Evolutionary conservation across 805 yeast species (phyloP).

Genomic region (Metschnikowia vanudenii): DNA sequence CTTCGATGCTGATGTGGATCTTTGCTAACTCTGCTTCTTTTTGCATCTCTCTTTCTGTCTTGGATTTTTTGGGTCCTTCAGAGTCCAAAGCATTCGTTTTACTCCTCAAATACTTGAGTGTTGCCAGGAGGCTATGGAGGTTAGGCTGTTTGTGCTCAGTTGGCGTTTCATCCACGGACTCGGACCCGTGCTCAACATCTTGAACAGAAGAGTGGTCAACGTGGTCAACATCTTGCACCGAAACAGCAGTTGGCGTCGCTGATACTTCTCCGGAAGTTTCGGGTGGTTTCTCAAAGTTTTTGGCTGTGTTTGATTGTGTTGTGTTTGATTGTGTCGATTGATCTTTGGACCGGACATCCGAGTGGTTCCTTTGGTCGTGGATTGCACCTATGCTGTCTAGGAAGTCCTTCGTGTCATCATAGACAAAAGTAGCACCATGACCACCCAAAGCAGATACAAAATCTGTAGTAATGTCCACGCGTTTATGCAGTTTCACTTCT

Average conservation of each 20-base stretch:
- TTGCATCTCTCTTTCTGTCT: constrained; percentile 22
- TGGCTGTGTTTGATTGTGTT: too few species aligned
- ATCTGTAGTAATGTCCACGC: constrained; percentile 19
- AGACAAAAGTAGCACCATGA: constrained; percentile 17
- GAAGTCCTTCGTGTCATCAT: constrained; percentile 44
- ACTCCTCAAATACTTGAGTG: constrained; percentile 17
- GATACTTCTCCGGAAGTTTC: too few species aligned
- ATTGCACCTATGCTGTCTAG: constrained; percentile 22
- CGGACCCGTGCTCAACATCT: too few species aligned
- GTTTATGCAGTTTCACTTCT: constrained; percentile 30
- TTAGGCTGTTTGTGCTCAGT: constrained; percentile 1
- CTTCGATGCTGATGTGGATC: constrained; percentile 33
- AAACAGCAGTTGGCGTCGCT: too few species aligned
- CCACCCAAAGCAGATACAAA: constrained; percentile 11
- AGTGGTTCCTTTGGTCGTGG: neutral
- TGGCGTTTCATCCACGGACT: neutral
- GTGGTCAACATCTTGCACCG: too few species aligned
- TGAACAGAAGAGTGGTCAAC: too few species aligned
- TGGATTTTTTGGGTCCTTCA: constrained; percentile 7
- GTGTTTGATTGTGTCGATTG: too few species aligned
- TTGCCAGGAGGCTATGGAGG: constrained; percentile 14
- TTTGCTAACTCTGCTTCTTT: constrained; percentile 31
- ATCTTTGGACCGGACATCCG: too few species aligned
- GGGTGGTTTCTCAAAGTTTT: too few species aligned
- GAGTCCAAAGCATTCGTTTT: neutral